phyloP scores from a whole-genome alignment of 2,329 filamentous ascomycete species.

The Trichoderma simmonsii region DNA sequence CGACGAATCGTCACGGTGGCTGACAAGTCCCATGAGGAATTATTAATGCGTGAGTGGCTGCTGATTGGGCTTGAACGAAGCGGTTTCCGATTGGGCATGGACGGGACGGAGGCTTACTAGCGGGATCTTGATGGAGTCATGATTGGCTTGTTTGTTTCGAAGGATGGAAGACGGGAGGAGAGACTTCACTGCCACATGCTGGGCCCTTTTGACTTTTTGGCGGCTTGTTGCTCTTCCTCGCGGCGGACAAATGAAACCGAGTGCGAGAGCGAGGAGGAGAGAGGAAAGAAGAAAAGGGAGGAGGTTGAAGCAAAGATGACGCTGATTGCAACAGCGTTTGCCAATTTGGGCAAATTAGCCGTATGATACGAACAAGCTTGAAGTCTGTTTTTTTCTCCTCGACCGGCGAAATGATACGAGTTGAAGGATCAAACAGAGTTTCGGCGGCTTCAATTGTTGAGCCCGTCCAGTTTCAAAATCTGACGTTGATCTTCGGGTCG shows the following conservation, averaged over 20 bases:
- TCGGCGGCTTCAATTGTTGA: not conserved
- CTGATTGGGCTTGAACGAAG: not conserved
- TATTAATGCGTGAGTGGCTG: conserved; percentile 14
- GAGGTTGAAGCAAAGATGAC: not conserved
- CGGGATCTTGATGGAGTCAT: not conserved
- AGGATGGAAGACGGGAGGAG: not conserved
- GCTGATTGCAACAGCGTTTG: not conserved
- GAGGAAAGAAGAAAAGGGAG: not conserved
- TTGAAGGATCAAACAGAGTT: not conserved
- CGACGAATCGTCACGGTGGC: not conserved
- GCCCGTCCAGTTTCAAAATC: not conserved
- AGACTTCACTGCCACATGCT: not conserved
- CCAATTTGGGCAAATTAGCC: not conserved
- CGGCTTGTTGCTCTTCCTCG: not conserved
- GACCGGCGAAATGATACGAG: not conserved
- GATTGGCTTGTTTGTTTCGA: not conserved
- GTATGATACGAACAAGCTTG: not conserved
- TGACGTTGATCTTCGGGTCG: not conserved
- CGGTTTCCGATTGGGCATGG: not conserved
- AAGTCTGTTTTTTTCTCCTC: not conserved
- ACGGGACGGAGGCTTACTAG: not conserved
- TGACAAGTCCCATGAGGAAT: not conserved
- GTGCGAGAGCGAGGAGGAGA: not conserved
- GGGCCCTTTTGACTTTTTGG: not conserved
- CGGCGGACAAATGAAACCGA: not conserved